These are phyloP conservation scores for Neopestalotiopsis clavispora DNA, from an alignment of 2,329 filamentous ascomycete genomes.

Conservation along the genomic window DNA sequence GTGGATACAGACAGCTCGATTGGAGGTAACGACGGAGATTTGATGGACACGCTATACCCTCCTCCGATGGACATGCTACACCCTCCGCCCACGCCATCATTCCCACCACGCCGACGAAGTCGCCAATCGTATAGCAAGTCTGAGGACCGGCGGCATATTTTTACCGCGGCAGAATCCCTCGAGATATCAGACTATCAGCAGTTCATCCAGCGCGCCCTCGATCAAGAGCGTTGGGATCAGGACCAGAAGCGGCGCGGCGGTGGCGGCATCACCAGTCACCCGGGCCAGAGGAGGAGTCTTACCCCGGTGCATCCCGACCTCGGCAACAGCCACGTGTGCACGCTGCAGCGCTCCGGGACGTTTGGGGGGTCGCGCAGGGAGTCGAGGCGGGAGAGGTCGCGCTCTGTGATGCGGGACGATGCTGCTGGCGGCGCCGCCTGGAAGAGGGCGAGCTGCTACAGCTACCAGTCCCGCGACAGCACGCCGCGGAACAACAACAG, in stretches of 20 bases:
- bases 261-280: constrained; percentile 3
- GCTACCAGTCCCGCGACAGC: constrained; percentile 15
- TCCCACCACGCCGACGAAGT: not conserved
- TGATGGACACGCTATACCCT: not conserved
- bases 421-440: not conserved
- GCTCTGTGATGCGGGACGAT: constrained; percentile 3
- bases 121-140: constrained; percentile 17
- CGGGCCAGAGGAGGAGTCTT: not conserved
- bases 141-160: constrained; percentile 5
- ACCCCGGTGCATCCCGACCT: not conserved
- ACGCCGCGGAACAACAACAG: constrained; percentile 3
- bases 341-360: constrained; percentile 10
- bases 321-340: not conserved
- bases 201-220: constrained; percentile 16
- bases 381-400: not conserved
- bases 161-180: not conserved
- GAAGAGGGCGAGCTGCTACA: constrained; percentile 18
- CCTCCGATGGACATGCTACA: not conserved
- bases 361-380: not conserved
- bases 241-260: constrained; percentile 12
- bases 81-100: not conserved
- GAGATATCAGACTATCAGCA: constrained; percentile 18
- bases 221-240: constrained; percentile 16
- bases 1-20: constrained; percentile 12
- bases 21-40: not conserved